phyloP scores from a whole-genome alignment of 2,329 filamentous ascomycete species.

The Venturia effusa region DNA sequence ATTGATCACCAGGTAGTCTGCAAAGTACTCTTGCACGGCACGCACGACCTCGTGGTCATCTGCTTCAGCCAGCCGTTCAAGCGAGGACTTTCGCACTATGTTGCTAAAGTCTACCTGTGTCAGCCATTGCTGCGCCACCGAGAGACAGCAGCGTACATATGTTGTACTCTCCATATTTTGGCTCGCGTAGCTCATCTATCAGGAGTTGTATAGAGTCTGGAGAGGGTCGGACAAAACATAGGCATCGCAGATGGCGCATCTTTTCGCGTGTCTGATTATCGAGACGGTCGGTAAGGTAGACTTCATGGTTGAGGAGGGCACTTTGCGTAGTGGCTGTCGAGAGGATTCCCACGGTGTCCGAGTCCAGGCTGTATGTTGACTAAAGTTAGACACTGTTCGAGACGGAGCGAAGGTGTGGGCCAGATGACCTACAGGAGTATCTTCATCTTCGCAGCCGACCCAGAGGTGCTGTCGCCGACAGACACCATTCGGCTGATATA shows the following conservation, averaged over 20 bases:
- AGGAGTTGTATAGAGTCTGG: conserved; percentile 85
- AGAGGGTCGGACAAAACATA: conserved; percentile 88
- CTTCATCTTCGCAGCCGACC: conserved; percentile 89
- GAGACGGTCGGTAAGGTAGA: conserved; percentile 93
- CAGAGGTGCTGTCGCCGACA: conserved; percentile 58
- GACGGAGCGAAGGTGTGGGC: background rate
- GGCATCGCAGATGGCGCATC: conserved; percentile 91
- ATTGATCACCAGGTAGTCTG: conserved; percentile 91
- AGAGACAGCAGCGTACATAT: conserved; percentile 45
- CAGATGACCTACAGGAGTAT: conserved; percentile 51
- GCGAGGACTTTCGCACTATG: conserved; percentile 87
- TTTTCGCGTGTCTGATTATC: conserved; percentile 87
- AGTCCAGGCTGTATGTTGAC: conserved; percentile 48
- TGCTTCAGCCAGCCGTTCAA: conserved; percentile 88
- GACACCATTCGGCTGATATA: conserved; percentile 97
- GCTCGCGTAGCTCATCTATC: conserved; percentile 90
- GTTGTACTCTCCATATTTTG: conserved; percentile 95
- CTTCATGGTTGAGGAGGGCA: conserved; percentile 85
- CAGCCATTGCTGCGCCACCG: background rate
- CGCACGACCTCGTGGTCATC: conserved; percentile 97
- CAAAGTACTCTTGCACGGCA: conserved; percentile 88
- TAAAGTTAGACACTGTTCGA: background rate
- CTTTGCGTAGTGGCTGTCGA: conserved; percentile 96
- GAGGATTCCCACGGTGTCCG: conserved; percentile 78
- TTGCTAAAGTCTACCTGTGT: conserved; percentile 70